These are phyloP conservation scores for Sclerotinia glacialis DNA, from an alignment of 2,329 filamentous ascomycete genomes.

Conservation along the genomic window DNA sequence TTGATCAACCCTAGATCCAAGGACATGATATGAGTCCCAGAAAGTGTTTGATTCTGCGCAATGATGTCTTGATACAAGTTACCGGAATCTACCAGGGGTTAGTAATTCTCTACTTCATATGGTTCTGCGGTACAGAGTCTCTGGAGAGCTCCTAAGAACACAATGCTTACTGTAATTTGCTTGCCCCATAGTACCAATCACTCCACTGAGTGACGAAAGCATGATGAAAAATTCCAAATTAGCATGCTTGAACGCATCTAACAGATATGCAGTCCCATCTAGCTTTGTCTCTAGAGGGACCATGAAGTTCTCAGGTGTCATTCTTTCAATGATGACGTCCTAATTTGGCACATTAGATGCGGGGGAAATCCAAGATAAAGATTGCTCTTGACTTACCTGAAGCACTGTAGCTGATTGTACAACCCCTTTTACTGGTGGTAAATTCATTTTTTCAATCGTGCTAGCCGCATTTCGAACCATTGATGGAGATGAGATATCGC, in stretches of 20 bases:
- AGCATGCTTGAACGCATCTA: not conserved
- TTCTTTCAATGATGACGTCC: not conserved
- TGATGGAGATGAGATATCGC: not conserved
- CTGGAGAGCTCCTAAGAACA: not conserved
- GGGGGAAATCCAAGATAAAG: not conserved
- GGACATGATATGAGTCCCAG: not conserved
- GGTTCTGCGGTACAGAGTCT: not conserved
- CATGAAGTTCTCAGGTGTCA: not conserved
- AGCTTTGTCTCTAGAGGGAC: not conserved
- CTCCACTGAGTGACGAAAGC: constrained; percentile 21
- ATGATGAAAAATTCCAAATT: constrained; percentile 16
- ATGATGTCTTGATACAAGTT: not conserved
- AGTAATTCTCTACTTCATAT: not conserved
- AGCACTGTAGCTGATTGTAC: constrained; percentile 38
- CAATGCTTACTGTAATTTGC: constrained; percentile 19
- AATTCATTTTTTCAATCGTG: not conserved
- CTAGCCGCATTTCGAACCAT: not conserved
- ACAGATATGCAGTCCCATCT: not conserved
- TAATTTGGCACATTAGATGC: not conserved
- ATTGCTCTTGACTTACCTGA: not conserved
- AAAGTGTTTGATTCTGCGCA: not conserved
- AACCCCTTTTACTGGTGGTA: constrained; percentile 29
- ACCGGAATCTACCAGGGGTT: not conserved
- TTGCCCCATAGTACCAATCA: constrained; percentile 22
- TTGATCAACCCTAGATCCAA: not conserved